Evolutionary conservation across 331 rosid species (phyloP).

Genomic region (Stylosanthes scabra): DNA sequence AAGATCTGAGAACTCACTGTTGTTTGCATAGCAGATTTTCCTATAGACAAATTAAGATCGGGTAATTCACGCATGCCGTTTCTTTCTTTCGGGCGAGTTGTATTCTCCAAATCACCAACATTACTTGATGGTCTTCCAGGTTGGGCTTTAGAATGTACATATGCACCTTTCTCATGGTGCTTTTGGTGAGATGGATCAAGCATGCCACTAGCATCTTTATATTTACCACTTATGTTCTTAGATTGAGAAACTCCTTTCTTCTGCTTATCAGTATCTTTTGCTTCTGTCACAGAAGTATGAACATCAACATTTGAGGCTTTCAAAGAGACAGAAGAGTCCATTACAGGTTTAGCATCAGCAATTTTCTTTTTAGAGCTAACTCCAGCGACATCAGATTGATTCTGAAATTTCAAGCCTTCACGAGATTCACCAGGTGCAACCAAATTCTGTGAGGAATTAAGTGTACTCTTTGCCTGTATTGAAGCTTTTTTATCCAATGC

Average conservation of each 20-base stretch:
- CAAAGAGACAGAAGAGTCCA: conserved; percentile 63
- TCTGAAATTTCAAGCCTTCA: conserved; percentile 63
- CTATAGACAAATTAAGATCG: conserved; percentile 65
- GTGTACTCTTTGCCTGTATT: conserved; percentile 54
- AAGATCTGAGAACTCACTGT: conserved; percentile 62
- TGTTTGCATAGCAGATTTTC: conserved; percentile 58
- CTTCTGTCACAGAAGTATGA: conserved; percentile 52
- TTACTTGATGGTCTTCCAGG: conserved; percentile 58
- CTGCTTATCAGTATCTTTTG: conserved; percentile 68
- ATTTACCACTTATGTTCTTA: conserved; percentile 63
- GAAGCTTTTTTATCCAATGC: conserved; percentile 63
- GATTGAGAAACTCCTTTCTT: conserved; percentile 63
- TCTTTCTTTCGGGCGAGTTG: conserved; percentile 64
- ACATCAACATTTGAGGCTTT: conserved; percentile 65
- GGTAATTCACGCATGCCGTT: conserved; percentile 68
- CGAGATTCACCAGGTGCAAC: conserved; percentile 52
- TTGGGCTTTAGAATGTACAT: conserved; percentile 66
- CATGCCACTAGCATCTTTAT: conserved; percentile 63
- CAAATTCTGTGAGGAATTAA: conserved; percentile 57
- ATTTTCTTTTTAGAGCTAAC: conserved; percentile 59
- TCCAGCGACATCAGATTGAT: conserved; percentile 57
- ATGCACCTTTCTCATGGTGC: conserved; percentile 65
- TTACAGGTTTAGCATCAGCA: conserved; percentile 56
- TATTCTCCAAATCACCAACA: conserved; percentile 59
- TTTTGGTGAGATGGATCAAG: conserved; percentile 63